Percentiles rank a stretch among this genome's conserved stretches.
Evolutionary conservation across 371 early-diverging fungal genomes (phyloP).

Genomic region (Apophysomyces variabilis): DNA sequence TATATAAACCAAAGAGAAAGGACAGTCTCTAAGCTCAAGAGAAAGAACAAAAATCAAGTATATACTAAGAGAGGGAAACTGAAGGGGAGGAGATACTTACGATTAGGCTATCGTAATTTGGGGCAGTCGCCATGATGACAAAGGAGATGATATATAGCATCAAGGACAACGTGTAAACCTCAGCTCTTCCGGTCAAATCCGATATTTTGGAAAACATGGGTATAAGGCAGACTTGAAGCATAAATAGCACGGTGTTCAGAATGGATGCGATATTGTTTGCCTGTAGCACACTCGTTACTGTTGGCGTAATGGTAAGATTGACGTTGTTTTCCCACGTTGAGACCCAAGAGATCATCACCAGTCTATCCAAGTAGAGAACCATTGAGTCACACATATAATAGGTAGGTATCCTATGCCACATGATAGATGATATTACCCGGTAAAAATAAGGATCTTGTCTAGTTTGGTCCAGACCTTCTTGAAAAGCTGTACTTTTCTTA

Average conservation of each 20-base stretch:
- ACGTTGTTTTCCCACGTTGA: constrained; percentile 21
- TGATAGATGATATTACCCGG: constrained; percentile 18
- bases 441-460: constrained; percentile 25
- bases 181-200: constrained; percentile 32
- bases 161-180: constrained; percentile 22
- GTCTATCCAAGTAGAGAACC: constrained; percentile 7
- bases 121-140: constrained; percentile 26
- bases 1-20: constrained; percentile 7
- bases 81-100: constrained; percentile 12
- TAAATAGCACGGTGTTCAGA: constrained; percentile 17
- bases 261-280: constrained; percentile 23
- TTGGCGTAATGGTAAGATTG: constrained; percentile 10
- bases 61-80: neutral
- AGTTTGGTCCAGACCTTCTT: constrained; percentile 30
- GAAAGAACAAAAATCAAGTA: too few relatives aligned
- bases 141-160: constrained; percentile 23
- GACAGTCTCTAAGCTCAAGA: too few relatives aligned
- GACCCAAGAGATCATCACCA: constrained; percentile 32
- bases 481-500: constrained; percentile 30
- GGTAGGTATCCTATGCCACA: too few relatives aligned
- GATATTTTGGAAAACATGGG: constrained; percentile 40
- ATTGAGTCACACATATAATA: too few relatives aligned
- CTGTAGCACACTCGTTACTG: constrained; percentile 10
- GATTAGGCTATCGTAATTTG: constrained; percentile 24
- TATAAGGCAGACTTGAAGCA: constrained; percentile 27